Conservation (phyloP, 495 filamentous ascomycete genomes). For the Opeltia flavorubescens region DNA sequence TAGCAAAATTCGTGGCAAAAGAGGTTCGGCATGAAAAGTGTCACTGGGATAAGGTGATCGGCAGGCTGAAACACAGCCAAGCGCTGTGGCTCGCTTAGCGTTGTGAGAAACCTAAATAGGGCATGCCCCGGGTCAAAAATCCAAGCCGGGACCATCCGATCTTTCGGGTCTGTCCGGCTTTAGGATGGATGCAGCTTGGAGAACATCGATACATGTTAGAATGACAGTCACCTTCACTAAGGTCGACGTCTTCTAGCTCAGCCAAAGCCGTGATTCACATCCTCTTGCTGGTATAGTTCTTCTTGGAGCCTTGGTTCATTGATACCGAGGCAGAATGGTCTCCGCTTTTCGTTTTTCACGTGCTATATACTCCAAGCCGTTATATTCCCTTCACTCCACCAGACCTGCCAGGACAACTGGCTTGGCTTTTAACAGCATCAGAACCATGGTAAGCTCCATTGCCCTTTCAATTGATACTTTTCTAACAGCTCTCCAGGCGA, state of each 20-base stretch:
- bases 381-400: neutral
- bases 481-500: constrained; percentile 4
- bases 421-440: neutral
- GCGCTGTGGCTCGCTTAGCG: too few species aligned
- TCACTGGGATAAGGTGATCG: too few species aligned
- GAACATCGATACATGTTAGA: neutral
- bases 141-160: neutral
- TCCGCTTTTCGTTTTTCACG: neutral
- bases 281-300: neutral
- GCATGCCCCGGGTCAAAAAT: neutral
- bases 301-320: neutral
- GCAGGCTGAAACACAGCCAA: too few species aligned
- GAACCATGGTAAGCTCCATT: constrained; percentile 2
- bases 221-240: too few species aligned
- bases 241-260: too few species aligned
- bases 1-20: too few species aligned
- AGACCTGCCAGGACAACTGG: neutral
- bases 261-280: neutral
- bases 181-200: neutral
- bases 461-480: neutral
- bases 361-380: neutral
- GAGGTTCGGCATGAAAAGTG: too few species aligned
- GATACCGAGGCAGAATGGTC: neutral
- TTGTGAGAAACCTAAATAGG: too few species aligned
- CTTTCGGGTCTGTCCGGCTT: neutral